phyloP scores from a whole-genome alignment of 441 rosid species.

The Pelargonium cotyledonis region DNA sequence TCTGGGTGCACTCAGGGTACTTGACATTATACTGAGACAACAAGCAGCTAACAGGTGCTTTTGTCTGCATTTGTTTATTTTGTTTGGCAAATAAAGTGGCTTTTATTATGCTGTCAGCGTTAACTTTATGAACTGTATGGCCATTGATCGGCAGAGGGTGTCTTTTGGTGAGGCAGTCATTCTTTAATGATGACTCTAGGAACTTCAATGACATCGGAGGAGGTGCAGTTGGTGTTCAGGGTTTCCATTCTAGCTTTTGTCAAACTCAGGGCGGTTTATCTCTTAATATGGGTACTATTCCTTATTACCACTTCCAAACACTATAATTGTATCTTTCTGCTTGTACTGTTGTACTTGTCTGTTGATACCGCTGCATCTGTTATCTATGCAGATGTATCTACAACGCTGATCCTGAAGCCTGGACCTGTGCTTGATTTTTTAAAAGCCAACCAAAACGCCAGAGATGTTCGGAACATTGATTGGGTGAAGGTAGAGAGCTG shows the following conservation, averaged over 20 bases:
- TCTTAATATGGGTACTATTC: slow-evolving; percentile 60
- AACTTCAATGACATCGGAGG: slow-evolving; percentile 58
- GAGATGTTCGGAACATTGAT: slow-evolving; percentile 45
- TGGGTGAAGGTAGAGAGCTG: slow-evolving; percentile 60
- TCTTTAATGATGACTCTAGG: slow-evolving; percentile 52
- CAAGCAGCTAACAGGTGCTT: slow-evolving; percentile 67
- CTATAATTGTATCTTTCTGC: slow-evolving; percentile 3
- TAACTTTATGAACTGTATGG: slow-evolving; percentile 12
- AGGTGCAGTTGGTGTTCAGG: slow-evolving; percentile 58
- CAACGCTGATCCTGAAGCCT: slow-evolving; percentile 67
- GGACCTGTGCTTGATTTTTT: slow-evolving; percentile 75
- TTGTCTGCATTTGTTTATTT: slow-evolving; percentile 3
- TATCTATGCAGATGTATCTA: slow-evolving; percentile 54
- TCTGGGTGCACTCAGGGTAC: slow-evolving; percentile 75
- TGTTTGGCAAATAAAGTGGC: not conserved
- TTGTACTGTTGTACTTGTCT: slow-evolving; percentile 1
- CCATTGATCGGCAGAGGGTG: slow-evolving; percentile 55
- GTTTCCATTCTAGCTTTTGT: slow-evolving; percentile 85
- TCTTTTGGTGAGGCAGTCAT: slow-evolving; percentile 84
- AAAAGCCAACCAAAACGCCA: slow-evolving; percentile 52
- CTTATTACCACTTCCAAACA: slow-evolving; percentile 12
- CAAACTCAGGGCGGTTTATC: slow-evolving; percentile 79
- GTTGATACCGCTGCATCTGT: slow-evolving; percentile 10
- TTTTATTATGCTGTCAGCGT: slow-evolving; percentile 11
- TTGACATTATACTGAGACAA: slow-evolving; percentile 75